Evolutionary conservation across 2,329 filamentous ascomycete genomes (phyloP).

Genomic region (Cercospora sp.): DNA sequence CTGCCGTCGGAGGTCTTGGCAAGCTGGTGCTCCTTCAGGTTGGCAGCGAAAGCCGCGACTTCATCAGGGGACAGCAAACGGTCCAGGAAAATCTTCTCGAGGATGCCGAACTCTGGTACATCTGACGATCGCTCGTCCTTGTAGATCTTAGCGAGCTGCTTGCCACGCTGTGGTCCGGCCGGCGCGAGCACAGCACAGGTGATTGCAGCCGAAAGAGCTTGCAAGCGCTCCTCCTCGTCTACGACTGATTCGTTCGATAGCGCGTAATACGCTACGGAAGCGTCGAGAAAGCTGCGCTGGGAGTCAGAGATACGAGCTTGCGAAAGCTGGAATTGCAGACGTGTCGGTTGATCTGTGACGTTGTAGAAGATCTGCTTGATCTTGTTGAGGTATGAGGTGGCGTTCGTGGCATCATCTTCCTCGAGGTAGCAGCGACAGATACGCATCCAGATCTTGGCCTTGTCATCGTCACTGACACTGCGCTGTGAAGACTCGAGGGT

Average conservation of each 20-base stretch:
- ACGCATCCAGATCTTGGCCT: constrained; percentile 83
- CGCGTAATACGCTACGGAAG: constrained; percentile 82
- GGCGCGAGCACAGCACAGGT: constrained; percentile 91
- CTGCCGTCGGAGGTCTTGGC: constrained; percentile 86
- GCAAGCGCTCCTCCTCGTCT: constrained; percentile 82
- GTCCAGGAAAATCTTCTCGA: constrained; percentile 98
- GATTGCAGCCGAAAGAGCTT: constrained; percentile 81
- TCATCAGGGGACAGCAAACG: constrained; percentile 78
- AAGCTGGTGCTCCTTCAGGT: constrained; percentile 82
- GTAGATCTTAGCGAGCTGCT: constrained; percentile 79
- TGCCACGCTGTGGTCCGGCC: constrained; percentile 79
- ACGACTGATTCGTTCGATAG: constrained; percentile 76
- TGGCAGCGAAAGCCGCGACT: constrained; percentile 79
- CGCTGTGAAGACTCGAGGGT: constrained; percentile 87
- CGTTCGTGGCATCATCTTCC: constrained; percentile 82
- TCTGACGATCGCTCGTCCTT: constrained; percentile 82
- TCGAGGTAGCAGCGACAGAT: constrained; percentile 94
- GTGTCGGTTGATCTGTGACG: constrained; percentile 70
- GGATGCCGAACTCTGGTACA: constrained; percentile 77
- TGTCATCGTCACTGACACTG: constrained; percentile 76
- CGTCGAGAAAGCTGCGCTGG: constrained; percentile 83
- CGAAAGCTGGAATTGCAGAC: constrained; percentile 83
- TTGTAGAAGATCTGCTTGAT: constrained; percentile 88
- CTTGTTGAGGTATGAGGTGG: constrained; percentile 87
- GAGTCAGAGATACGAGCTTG: constrained; percentile 93